Conservation (phyloP, 176 grass and related monocot genomes). For the Aegilops umbellulata region DNA sequence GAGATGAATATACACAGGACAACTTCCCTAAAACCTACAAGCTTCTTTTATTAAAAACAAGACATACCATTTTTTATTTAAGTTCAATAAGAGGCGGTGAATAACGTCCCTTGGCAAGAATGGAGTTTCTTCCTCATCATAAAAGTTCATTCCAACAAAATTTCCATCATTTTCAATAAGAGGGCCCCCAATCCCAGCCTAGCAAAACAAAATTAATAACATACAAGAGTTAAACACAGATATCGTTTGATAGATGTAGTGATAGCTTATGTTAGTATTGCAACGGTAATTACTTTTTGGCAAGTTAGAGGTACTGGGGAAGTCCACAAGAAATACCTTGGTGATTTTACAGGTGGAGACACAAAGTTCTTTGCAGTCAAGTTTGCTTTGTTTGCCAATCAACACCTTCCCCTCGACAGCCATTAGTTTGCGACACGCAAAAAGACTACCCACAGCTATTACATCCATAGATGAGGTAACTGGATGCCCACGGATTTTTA, state of each 20-base stretch:
- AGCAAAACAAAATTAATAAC: background rate
- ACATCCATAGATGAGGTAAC: background rate
- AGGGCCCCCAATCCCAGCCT: background rate
- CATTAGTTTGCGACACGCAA: background rate
- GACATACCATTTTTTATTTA: background rate
- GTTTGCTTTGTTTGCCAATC: background rate
- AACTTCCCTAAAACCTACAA: background rate
- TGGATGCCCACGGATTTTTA: background rate
- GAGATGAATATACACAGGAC: background rate
- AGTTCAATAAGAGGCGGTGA: background rate
- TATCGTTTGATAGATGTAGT: background rate
- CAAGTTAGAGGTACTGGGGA: background rate
- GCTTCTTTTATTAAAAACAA: background rate
- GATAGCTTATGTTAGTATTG: background rate
- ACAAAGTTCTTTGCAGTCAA: background rate
- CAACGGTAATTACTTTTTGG: background rate
- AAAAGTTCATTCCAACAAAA: background rate
- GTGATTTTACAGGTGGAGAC: background rate
- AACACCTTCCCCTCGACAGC: background rate
- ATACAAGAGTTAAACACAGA: background rate
- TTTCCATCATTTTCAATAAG: background rate
- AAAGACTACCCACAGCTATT: background rate
- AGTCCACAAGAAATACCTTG: background rate
- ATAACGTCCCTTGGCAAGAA: background rate
- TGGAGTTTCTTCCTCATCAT: background rate